These are phyloP conservation scores for Pseudogymnoascus sp. DNA, from an alignment of 2,329 filamentous ascomycete genomes.

Conservation along the genomic window DNA sequence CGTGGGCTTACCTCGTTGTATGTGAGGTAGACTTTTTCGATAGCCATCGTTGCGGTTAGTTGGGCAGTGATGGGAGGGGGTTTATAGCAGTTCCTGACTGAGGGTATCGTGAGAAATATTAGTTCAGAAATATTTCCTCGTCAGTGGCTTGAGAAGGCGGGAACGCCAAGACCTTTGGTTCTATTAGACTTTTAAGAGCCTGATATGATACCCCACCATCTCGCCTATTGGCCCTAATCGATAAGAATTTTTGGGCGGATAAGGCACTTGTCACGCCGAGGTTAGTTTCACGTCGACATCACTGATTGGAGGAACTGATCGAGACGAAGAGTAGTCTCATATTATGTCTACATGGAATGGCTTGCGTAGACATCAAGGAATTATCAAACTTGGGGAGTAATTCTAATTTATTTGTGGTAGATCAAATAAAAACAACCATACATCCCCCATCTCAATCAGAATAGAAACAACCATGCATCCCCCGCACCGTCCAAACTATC, in stretches of 20 bases:
- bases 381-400: not conserved
- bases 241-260: not conserved
- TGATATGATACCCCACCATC: not conserved
- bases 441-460: not conserved
- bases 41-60: slow-evolving; percentile 47
- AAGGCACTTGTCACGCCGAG: not conserved
- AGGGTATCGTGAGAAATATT: slow-evolving; percentile 3
- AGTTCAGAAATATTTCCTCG: slow-evolving; percentile 4
- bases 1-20: slow-evolving; percentile 70
- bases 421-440: slow-evolving; percentile 4
- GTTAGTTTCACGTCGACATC: not conserved
- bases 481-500: not conserved
- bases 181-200: not conserved
- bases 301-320: not conserved
- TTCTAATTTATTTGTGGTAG: not conserved
- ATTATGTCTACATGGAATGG: not conserved
- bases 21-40: slow-evolving; percentile 80
- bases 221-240: slow-evolving; percentile 8
- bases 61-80: not conserved
- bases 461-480: not conserved
- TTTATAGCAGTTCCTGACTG: not conserved
- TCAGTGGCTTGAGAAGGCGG: slow-evolving; percentile 1
- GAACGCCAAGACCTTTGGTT: slow-evolving; percentile 1
- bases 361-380: not conserved
- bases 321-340: not conserved